Percentiles rank a stretch among this genome's conserved stretches.
These are phyloP conservation scores for Pseudogymnoascus sp. DNA, from an alignment of 2,329 filamentous ascomycete species.

Conservation along the genomic window DNA sequence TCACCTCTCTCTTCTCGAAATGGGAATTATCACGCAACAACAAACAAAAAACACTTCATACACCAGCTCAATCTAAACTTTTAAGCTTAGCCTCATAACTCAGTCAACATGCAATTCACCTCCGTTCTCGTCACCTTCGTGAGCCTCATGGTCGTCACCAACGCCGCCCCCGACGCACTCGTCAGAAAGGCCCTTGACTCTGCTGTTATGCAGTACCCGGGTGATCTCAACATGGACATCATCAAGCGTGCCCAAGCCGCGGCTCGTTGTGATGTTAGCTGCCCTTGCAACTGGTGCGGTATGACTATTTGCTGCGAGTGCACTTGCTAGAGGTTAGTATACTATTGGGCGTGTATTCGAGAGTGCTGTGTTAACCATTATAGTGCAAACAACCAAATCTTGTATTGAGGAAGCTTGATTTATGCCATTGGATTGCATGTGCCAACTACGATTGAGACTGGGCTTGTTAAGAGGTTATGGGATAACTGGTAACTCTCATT, in stretches of 20 bases:
- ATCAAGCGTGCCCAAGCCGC: background rate
- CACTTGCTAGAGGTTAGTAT: background rate
- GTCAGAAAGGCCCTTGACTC: background rate
- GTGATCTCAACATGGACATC: background rate
- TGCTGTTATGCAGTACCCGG: background rate
- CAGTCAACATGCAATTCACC: background rate
- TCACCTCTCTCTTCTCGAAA: background rate
- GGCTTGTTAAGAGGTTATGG: background rate
- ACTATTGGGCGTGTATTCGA: background rate
- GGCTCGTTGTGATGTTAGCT: background rate
- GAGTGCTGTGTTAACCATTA: background rate
- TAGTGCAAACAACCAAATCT: background rate
- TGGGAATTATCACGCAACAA: background rate
- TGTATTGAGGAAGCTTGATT: background rate
- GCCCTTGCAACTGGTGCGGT: background rate
- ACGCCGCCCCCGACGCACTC: background rate
- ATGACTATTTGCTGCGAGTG: background rate
- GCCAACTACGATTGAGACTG: background rate
- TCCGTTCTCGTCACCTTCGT: background rate
- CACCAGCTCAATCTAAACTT: background rate
- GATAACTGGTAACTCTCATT: background rate
- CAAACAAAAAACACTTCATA: background rate
- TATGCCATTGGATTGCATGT: background rate
- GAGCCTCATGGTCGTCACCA: background rate
- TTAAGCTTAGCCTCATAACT: background rate